These are phyloP conservation scores for Imleria badia DNA, from an alignment of 768 basidiomycete species.

Conservation along the genomic window DNA sequence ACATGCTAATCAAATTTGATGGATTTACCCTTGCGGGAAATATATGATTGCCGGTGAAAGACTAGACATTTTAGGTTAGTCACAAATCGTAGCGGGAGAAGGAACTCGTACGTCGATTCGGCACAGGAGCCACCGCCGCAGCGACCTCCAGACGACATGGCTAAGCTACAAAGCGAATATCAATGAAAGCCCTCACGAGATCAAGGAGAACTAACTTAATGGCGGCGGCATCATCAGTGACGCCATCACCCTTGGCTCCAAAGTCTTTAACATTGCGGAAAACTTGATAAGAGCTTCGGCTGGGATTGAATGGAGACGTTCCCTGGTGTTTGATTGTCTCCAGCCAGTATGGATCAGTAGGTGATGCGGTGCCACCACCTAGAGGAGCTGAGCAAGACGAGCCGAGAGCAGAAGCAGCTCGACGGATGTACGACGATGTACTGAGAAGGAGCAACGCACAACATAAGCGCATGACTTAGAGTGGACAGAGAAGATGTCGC, in stretches of 20 bases:
- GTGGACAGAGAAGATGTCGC: neutral
- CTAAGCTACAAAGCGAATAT: conserved; percentile 40
- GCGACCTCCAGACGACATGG: conserved; percentile 60
- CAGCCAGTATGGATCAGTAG: conserved; percentile 58
- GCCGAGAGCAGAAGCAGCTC: conserved; percentile 36
- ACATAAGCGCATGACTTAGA: conserved; percentile 8
- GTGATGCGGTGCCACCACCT: conserved; percentile 46
- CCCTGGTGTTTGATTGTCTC: conserved; percentile 71
- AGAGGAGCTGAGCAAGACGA: conserved; percentile 48
- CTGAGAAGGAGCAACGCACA: conserved; percentile 7
- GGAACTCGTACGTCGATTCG: conserved; percentile 48
- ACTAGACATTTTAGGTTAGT: neutral
- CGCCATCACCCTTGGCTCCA: conserved; percentile 59
- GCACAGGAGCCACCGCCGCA: conserved; percentile 51
- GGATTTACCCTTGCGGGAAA: conserved; percentile 64
- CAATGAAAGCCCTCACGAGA: neutral
- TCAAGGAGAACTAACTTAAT: conserved; percentile 50
- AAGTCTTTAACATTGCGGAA: conserved; percentile 74
- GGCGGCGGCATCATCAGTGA: conserved; percentile 72
- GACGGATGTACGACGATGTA: conserved; percentile 5
- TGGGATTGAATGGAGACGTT: conserved; percentile 61
- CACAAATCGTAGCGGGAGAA: neutral
- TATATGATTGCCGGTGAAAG: conserved; percentile 67
- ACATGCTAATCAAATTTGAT: neutral
- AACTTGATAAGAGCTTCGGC: conserved; percentile 55